Conservation (phyloP, 768 basidiomycete genomes). For the Lentinula sp. region DNA sequence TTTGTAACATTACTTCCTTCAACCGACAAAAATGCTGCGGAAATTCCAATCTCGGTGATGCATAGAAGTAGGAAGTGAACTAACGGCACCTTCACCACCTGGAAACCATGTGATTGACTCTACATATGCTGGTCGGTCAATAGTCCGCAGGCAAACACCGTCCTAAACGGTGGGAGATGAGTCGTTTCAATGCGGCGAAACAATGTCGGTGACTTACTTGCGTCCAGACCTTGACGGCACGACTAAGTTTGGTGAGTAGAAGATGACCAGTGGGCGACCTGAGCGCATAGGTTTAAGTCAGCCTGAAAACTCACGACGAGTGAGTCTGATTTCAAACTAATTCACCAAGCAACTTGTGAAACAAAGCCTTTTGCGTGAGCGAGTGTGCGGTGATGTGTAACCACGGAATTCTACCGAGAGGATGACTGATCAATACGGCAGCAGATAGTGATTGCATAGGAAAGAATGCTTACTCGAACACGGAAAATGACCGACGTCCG, state of each 20-base stretch:
- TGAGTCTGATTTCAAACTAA: neutral
- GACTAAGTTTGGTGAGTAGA: constrained; percentile 58
- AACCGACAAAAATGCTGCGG: constrained; percentile 62
- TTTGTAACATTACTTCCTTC: constrained; percentile 58
- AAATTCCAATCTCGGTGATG: neutral
- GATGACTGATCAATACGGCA: neutral
- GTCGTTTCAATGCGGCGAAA: neutral
- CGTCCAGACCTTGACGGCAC: constrained; percentile 69
- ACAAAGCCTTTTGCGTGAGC: constrained; percentile 70
- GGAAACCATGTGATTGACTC: constrained; percentile 70
- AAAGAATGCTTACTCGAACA: constrained; percentile 41
- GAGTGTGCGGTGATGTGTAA: constrained; percentile 57
- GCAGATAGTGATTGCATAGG: neutral
- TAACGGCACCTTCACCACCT: constrained; percentile 44
- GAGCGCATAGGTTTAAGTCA: neutral
- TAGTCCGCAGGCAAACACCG: constrained; percentile 62
- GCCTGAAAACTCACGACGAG: neutral
- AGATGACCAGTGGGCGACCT: constrained; percentile 63
- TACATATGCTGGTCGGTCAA: constrained; percentile 48
- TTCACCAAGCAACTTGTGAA: constrained; percentile 69
- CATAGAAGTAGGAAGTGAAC: neutral
- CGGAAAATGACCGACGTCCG: constrained; percentile 62
- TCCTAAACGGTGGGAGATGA: constrained; percentile 32
- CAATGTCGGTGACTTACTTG: constrained; percentile 36
- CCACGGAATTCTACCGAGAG: constrained; percentile 43